Evolutionary conservation across 2,329 filamentous ascomycete species (phyloP).

Genomic region (Cryphonectria carpinicola): DNA sequence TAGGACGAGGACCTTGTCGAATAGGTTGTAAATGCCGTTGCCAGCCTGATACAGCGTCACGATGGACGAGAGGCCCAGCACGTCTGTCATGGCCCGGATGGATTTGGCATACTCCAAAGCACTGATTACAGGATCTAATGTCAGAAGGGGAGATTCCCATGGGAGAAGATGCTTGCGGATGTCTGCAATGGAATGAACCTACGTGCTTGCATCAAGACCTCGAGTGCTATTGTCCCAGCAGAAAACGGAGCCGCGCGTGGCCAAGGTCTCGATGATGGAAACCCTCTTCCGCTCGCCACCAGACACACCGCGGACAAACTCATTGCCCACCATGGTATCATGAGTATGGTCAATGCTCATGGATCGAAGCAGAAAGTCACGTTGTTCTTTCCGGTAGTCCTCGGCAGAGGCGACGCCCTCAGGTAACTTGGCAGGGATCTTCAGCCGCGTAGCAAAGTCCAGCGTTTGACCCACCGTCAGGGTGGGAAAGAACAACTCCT

Average conservation of each 20-base stretch:
- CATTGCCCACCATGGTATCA: slow-evolving; percentile 75
- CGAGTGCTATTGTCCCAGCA: slow-evolving; percentile 72
- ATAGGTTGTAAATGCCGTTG: slow-evolving; percentile 70
- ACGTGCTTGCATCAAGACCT: slow-evolving; percentile 57
- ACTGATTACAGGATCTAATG: slow-evolving; percentile 30
- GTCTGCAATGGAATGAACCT: not conserved
- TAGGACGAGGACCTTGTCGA: slow-evolving; percentile 72
- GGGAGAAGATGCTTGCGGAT: not conserved
- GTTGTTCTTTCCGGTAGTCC: slow-evolving; percentile 39
- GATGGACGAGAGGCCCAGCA: slow-evolving; percentile 61
- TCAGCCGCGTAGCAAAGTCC: slow-evolving; percentile 51
- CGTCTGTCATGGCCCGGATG: slow-evolving; percentile 66
- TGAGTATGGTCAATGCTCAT: slow-evolving; percentile 67
- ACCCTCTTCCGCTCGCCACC: slow-evolving; percentile 80
- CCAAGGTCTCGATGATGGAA: slow-evolving; percentile 67
- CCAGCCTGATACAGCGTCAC: slow-evolving; percentile 72
- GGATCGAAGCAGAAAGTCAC: slow-evolving; percentile 60
- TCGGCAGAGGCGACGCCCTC: slow-evolving; percentile 46
- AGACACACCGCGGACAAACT: slow-evolving; percentile 71
- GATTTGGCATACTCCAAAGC: slow-evolving; percentile 65
- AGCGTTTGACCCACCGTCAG: slow-evolving; percentile 66
- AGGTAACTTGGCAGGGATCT: slow-evolving; percentile 43
- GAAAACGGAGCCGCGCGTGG: slow-evolving; percentile 60
- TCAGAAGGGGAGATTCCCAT: not conserved
- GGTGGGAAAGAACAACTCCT: slow-evolving; percentile 57